These are phyloP conservation scores for Phaeosphaeria sp. DNA, from an alignment of 2,329 filamentous ascomycete species.

Conservation along the genomic window DNA sequence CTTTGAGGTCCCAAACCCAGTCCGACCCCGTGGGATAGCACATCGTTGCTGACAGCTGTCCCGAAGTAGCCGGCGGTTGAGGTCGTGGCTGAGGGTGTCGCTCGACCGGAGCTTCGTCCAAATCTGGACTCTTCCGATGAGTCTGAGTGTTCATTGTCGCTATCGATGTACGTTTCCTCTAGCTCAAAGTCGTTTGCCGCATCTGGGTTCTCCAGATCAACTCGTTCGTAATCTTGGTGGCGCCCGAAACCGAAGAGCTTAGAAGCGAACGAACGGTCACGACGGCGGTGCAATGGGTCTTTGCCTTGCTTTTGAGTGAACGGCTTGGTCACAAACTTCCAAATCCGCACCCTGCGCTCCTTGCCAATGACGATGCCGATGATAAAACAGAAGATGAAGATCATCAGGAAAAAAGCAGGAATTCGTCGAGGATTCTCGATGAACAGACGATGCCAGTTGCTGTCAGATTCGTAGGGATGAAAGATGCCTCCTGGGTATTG, in stretches of 20 bases:
- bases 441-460: slow-evolving; percentile 66
- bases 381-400: slow-evolving; percentile 73
- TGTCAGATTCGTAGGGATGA: slow-evolving; percentile 57
- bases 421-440: slow-evolving; percentile 69
- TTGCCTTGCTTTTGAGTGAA: slow-evolving; percentile 52
- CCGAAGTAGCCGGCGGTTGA: slow-evolving; percentile 30
- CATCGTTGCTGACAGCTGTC: slow-evolving; percentile 18
- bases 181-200: slow-evolving; percentile 76
- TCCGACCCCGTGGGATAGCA: slow-evolving; percentile 37
- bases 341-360: slow-evolving; percentile 69
- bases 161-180: slow-evolving; percentile 51
- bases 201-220: slow-evolving; percentile 75
- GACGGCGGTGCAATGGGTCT: slow-evolving; percentile 41
- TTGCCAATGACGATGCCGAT: slow-evolving; percentile 79
- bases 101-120: slow-evolving; percentile 70
- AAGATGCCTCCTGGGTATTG: slow-evolving; percentile 71
- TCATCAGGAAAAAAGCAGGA: slow-evolving; percentile 77
- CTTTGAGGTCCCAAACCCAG: slow-evolving; percentile 37
- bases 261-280: slow-evolving; percentile 49
- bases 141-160: slow-evolving; percentile 66
- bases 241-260: slow-evolving; percentile 66
- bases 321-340: slow-evolving; percentile 60
- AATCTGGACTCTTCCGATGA: slow-evolving; percentile 63
- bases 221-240: slow-evolving; percentile 73
- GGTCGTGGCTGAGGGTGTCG: slow-evolving; percentile 67